Conservation (phyloP, 1,284 basidiomycete species). For the Lignosus rhinocerotis region DNA sequence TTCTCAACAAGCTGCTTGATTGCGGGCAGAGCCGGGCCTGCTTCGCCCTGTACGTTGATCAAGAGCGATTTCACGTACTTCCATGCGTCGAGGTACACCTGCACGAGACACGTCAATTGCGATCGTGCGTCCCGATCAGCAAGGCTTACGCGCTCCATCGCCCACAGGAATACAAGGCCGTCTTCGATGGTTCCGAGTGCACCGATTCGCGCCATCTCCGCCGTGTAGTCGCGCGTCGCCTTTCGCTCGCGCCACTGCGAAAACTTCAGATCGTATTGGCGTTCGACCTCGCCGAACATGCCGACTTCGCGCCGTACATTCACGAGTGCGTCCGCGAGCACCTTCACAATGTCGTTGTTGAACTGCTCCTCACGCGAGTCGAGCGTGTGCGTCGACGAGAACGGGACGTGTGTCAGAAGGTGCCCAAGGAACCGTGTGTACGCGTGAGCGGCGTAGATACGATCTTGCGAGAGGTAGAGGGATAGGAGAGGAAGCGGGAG, state of each 20-base stretch:
- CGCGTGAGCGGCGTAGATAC: constrained; percentile 67
- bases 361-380: constrained; percentile 36
- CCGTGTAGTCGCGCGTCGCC: constrained; percentile 66
- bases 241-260: constrained; percentile 56
- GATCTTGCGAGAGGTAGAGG: constrained; percentile 66
- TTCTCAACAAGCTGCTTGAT: constrained; percentile 56
- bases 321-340: constrained; percentile 52
- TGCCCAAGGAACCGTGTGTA: constrained; percentile 64
- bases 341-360: constrained; percentile 47
- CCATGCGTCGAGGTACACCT: constrained; percentile 70
- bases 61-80: constrained; percentile 43
- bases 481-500: constrained; percentile 49
- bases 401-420: constrained; percentile 55
- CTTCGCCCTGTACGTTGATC: constrained; percentile 11
- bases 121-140: background rate
- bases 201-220: constrained; percentile 63
- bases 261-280: constrained; percentile 44
- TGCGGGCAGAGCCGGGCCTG: constrained; percentile 35
- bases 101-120: background rate
- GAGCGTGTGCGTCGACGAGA: constrained; percentile 37
- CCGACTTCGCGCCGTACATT: constrained; percentile 61
- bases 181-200: constrained; percentile 54
- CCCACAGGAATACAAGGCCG: constrained; percentile 72
- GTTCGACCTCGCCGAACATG: constrained; percentile 60
- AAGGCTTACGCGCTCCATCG: constrained; percentile 66